phyloP scores from a whole-genome alignment of 2,329 filamentous ascomycete species.

The Pestalotiopsis sp. region DNA sequence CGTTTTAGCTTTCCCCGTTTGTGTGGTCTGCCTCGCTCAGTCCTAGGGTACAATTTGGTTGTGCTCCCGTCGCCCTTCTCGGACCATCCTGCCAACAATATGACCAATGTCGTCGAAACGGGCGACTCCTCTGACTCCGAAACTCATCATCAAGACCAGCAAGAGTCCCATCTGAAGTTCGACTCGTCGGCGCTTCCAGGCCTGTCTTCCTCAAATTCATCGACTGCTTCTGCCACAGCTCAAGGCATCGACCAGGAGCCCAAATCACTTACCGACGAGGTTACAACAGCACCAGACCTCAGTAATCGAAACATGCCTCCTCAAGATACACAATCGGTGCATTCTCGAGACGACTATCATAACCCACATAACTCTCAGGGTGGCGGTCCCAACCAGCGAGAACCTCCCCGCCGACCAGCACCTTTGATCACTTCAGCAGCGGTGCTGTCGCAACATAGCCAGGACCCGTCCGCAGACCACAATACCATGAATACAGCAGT shows the following conservation, averaged over 20 bases:
- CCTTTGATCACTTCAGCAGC: conserved; percentile 5
- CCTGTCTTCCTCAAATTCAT: neutral
- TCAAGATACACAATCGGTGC: neutral
- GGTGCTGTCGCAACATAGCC: conserved; percentile 14
- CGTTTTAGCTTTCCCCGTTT: conserved; percentile 2
- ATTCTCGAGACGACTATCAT: neutral
- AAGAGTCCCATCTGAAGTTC: neutral
- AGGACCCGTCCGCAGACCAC: neutral
- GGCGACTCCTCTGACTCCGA: neutral
- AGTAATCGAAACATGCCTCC: neutral
- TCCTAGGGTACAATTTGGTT: neutral
- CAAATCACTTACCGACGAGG: too few species aligned
- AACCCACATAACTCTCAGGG: conserved; percentile 5
- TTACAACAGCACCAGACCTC: conserved; percentile 11
- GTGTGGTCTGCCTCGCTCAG: neutral
- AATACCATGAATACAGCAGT: neutral
- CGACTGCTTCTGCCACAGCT: neutral
- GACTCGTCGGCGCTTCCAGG: neutral
- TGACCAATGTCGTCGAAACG: neutral
- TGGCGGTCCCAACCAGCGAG: neutral
- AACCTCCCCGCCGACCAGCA: conserved; percentile 12
- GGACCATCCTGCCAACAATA: neutral
- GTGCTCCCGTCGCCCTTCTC: neutral
- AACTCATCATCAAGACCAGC: neutral
- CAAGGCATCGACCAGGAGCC: neutral